Base-by-base conservation (phyloP, 352 stramenopile genomes). In the Globisporangium splendens region DNA sequence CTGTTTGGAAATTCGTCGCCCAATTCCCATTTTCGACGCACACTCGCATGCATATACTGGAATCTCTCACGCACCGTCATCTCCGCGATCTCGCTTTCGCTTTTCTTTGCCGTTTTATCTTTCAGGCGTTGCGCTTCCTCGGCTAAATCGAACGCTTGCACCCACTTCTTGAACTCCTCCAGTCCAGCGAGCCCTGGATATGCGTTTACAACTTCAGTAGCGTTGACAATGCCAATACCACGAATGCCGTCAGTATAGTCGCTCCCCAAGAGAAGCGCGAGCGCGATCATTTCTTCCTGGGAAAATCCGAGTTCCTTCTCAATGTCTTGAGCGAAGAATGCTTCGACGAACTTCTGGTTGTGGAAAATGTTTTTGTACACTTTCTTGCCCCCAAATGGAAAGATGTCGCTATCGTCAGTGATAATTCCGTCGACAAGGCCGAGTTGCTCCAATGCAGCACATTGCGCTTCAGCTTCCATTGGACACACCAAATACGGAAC, bases 311-410 rank as follows among this genome's bases (percentile, higher is more conserved):
- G 72, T 60, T 99, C 96, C 28, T 73, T 75, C 61, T 97, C 65
- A 18, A 98, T 89, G 65, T 99, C 97, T 18, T 81, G 65, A 8
- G 93, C 88, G 39, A 84, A 89, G 70, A 99, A 99, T 1, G 89
- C 96, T 78, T 99, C 97, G 11, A 99, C 97, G 71, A 97, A 99
- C 65, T 98, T 99, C 55, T 98, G 86, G 59, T 99, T 93, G 59
- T 99, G 93, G 62, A 99, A 99, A 65, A 99, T 99, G 70, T 99
- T 99, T 65, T 98, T 98, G 79, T 99, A 99, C 17, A 99, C 86
- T 24, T 68, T 80, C 44, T 83, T 70, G 14, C 88, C 97, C 15
- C 98, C 98, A 70, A 99, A 99, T 10, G 80, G 76, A 52, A 95
- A 95, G 35, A 95, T 93, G 59, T 95, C 86, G 52, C 86, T 98